A percentile compares a stretch with the other conserved stretches of the same genome.
These are phyloP conservation scores for Ophiostoma himal-ulmi DNA, from an alignment of 2,329 filamentous ascomycete genomes.

Conservation along the genomic window DNA sequence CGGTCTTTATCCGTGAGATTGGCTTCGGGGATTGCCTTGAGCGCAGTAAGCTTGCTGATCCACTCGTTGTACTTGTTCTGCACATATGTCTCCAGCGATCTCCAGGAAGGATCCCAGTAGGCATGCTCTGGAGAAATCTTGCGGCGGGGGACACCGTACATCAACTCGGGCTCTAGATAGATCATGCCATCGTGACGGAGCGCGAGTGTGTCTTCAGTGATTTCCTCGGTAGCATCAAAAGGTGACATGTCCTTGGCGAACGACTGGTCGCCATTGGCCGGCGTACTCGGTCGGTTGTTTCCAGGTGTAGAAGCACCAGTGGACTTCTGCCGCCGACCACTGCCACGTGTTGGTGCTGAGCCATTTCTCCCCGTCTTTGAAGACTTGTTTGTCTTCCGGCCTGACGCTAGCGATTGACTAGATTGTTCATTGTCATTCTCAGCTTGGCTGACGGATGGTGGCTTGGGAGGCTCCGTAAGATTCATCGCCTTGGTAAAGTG, in stretches of 20 bases:
- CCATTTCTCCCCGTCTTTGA: not conserved
- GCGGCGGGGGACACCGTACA: slow-evolving; percentile 47
- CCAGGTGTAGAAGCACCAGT: not conserved
- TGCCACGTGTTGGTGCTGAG: not conserved
- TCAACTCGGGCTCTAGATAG: slow-evolving; percentile 47
- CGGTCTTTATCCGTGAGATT: slow-evolving; percentile 33
- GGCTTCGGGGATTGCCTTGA: slow-evolving; percentile 33
- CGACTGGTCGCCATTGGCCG: not conserved
- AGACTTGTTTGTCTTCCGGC: not conserved
- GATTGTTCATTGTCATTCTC: not conserved
- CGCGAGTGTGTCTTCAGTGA: slow-evolving; percentile 42
- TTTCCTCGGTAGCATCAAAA: slow-evolving; percentile 32
- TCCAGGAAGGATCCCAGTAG: slow-evolving; percentile 54
- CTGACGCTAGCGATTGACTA: not conserved
- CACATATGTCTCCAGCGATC: slow-evolving; percentile 40
- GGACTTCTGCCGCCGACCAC: not conserved
- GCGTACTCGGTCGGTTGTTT: not conserved
- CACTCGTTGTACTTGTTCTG: slow-evolving; percentile 43
- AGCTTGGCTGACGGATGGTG: not conserved
- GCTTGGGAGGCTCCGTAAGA: not conserved
- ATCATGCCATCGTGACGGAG: slow-evolving; percentile 46
- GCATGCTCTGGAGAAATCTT: slow-evolving; percentile 47
- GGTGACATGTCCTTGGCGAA: not conserved
- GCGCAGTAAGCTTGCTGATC: slow-evolving; percentile 45
- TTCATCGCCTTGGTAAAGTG: not conserved